phyloP scores from a whole-genome alignment of 2,329 filamentous ascomycete genomes.

The Xenosphaeropsis pyriputrescens region DNA sequence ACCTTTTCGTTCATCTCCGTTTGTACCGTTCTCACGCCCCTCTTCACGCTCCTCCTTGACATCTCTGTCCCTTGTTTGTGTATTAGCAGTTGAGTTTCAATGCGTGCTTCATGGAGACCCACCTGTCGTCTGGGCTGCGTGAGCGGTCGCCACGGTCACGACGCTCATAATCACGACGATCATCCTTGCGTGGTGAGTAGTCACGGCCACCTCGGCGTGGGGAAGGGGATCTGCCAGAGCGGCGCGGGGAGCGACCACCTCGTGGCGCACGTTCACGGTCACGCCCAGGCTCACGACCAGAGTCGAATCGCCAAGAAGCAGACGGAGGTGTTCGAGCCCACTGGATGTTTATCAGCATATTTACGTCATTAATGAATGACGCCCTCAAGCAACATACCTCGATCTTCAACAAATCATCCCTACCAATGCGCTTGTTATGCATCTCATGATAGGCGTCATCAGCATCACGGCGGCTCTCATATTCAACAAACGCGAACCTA shows the following conservation, averaged over 20 bases:
- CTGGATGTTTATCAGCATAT: slow-evolving; percentile 28
- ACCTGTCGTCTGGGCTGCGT: slow-evolving; percentile 53
- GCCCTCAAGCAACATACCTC: slow-evolving; percentile 48
- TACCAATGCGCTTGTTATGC: slow-evolving; percentile 97
- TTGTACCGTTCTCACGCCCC: slow-evolving; percentile 62
- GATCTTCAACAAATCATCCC: slow-evolving; percentile 93
- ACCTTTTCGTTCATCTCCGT: slow-evolving; percentile 89
- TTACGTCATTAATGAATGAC: neutral
- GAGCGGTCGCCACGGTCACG: slow-evolving; percentile 58
- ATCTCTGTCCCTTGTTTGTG: slow-evolving; percentile 23
- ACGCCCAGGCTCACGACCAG: slow-evolving; percentile 57
- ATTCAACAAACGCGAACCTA: slow-evolving; percentile 96
- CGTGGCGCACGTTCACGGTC: slow-evolving; percentile 47
- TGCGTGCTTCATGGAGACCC: slow-evolving; percentile 6
- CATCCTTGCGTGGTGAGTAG: slow-evolving; percentile 80
- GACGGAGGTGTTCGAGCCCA: slow-evolving; percentile 98
- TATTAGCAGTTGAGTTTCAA: slow-evolving; percentile 1
- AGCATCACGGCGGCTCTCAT: slow-evolving; percentile 94
- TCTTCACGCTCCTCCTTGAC: slow-evolving; percentile 47
- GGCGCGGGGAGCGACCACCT: slow-evolving; percentile 59
- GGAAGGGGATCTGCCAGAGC: slow-evolving; percentile 48
- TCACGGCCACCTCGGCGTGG: slow-evolving; percentile 45
- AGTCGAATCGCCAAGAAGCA: slow-evolving; percentile 96
- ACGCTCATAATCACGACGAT: slow-evolving; percentile 63
- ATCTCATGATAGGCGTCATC: slow-evolving; percentile 99